phyloP scores from a whole-genome alignment of 306 rosid genomes.

The Quercus parvula region DNA sequence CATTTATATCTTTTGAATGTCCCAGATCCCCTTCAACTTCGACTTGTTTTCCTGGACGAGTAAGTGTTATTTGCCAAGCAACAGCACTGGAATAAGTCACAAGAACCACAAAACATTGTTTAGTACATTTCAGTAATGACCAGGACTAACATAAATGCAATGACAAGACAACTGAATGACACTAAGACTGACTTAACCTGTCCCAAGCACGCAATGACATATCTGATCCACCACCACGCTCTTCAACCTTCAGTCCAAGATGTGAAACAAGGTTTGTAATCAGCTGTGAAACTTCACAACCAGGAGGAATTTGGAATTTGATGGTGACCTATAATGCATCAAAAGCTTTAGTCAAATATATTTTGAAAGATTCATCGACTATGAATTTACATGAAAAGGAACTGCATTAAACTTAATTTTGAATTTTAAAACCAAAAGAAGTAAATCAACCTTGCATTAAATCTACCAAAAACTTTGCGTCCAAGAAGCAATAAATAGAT shows the following conservation, averaged over 20 bases:
- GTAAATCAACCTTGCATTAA: not conserved
- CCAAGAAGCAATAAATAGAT: not conserved
- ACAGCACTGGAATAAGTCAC: constrained; percentile 48
- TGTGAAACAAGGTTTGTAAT: constrained; percentile 62
- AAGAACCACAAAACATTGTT: constrained; percentile 21
- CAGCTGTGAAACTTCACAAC: constrained; percentile 70
- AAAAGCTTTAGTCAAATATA: constrained; percentile 21
- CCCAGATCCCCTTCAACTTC: constrained; percentile 36
- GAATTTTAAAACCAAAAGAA: not conserved
- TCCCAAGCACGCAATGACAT: constrained; percentile 85
- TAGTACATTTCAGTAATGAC: constrained; percentile 7
- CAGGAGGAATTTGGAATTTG: constrained; percentile 73
- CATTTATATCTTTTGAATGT: constrained; percentile 27
- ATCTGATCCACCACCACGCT: constrained; percentile 58
- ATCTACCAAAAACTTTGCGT: not conserved
- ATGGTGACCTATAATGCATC: constrained; percentile 48
- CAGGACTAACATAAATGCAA: constrained; percentile 1
- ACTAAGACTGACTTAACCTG: constrained; percentile 43
- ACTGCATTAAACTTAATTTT: constrained; percentile 1
- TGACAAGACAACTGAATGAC: constrained; percentile 3
- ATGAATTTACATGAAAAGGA: not conserved
- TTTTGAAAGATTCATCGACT: not conserved
- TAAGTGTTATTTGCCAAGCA: constrained; percentile 82
- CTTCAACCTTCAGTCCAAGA: constrained; percentile 74
- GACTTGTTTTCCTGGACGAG: constrained; percentile 40